These are phyloP conservation scores for Anastatica hierochuntica DNA, from an alignment of 345 rosid species.

Conservation along the genomic window DNA sequence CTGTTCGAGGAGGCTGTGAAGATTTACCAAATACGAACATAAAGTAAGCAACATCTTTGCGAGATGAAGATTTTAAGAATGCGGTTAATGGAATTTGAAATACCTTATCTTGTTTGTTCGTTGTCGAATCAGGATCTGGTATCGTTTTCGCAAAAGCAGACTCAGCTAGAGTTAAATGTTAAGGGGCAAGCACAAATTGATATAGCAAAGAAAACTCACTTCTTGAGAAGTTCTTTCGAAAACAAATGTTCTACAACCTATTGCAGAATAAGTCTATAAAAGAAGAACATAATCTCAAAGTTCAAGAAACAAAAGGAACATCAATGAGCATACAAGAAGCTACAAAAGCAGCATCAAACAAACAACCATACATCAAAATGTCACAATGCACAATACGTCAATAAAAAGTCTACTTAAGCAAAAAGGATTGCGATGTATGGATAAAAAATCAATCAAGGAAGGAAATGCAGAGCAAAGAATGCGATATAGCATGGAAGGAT, in stretches of 20 bases:
- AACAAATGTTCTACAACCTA: no score
- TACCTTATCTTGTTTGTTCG: slow-evolving; percentile 9
- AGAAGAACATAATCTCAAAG: no score
- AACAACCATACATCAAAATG: no score
- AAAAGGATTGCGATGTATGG: no score
- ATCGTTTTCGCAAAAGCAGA: background rate
- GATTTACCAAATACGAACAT: background rate
- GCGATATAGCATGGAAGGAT: slow-evolving; percentile 5
- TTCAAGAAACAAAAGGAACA: no score
- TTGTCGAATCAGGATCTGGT: slow-evolving; percentile 3
- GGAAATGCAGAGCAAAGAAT: background rate
- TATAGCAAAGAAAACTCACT: background rate
- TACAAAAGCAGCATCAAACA: no score
- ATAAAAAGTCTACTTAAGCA: no score
- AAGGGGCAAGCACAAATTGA: slow-evolving; percentile 9
- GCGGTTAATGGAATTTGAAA: background rate
- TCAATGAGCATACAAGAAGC: no score
- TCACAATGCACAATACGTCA: no score
- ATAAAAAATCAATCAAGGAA: background rate
- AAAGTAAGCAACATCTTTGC: background rate
- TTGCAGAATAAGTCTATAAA: no score
- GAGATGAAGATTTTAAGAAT: background rate
- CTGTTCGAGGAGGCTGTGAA: slow-evolving; percentile 17
- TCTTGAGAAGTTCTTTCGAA: background rate
- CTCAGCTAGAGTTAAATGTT: slow-evolving; percentile 12